Percentiles rank a stretch among this genome's conserved stretches.
phyloP scores from a whole-genome alignment of 2,329 filamentous ascomycete genomes.

The Fusarium sp. region DNA sequence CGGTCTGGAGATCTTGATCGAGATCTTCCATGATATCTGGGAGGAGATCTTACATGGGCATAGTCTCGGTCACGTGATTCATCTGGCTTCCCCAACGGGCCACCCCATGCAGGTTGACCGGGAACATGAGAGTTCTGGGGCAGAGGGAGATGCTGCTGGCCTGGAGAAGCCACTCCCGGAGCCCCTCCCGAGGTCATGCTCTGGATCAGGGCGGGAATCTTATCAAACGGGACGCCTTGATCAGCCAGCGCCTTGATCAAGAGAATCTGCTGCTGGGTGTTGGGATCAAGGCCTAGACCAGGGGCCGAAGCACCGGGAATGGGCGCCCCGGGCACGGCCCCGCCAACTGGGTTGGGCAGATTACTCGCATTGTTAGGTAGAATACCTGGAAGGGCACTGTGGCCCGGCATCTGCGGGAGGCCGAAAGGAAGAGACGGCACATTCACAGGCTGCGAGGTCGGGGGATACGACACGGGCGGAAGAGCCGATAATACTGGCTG shows the following conservation, averaged over 20 bases:
- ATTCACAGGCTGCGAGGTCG: constrained; percentile 70
- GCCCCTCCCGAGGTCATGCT: constrained; percentile 57
- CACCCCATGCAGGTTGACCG: constrained; percentile 49
- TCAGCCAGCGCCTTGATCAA: constrained; percentile 81
- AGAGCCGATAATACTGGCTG: constrained; percentile 48
- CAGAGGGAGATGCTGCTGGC: constrained; percentile 49
- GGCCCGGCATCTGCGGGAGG: constrained; percentile 50
- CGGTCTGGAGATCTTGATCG: constrained; percentile 84
- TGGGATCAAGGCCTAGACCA: constrained; percentile 59
- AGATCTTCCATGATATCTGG: constrained; percentile 70
- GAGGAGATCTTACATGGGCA: constrained; percentile 72
- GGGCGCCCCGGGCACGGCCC: constrained; percentile 51
- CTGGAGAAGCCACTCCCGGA: constrained; percentile 42
- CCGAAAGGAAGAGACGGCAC: constrained; percentile 60
- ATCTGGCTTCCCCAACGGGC: constrained; percentile 47
- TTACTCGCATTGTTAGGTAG: constrained; percentile 45
- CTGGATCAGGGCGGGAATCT: constrained; percentile 73
- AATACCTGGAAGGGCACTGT: constrained; percentile 49
- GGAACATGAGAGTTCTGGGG: constrained; percentile 58
- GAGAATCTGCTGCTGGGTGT: constrained; percentile 77
- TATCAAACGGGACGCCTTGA: constrained; percentile 81
- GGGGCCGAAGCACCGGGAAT: constrained; percentile 43
- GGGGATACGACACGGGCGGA: constrained; percentile 52
- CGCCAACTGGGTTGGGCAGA: constrained; percentile 45
- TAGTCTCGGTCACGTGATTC: constrained; percentile 69